Evolutionary conservation across 805 yeast genomes (phyloP).

Genomic region (Schizosaccharomyces japonicus): DNA sequence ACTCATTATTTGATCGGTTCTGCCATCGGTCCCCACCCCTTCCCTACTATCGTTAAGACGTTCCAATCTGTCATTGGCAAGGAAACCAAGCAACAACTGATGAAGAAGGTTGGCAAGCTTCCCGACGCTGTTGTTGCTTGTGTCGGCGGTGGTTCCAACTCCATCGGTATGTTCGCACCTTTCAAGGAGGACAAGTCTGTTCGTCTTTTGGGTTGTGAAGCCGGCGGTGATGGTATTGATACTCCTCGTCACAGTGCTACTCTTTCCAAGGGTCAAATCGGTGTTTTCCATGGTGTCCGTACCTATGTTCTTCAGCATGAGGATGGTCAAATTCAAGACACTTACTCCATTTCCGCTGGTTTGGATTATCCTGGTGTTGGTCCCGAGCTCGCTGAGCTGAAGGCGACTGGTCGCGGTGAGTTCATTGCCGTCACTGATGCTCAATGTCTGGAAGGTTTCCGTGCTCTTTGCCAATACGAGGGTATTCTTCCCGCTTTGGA

Average conservation of each 20-base stretch:
- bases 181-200: constrained; percentile 65
- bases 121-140: constrained; percentile 94
- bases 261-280: constrained; percentile 79
- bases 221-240: constrained; percentile 93
- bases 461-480: constrained; percentile 67
- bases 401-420: constrained; percentile 73
- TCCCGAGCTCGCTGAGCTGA: constrained; percentile 91
- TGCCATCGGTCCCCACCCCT: constrained; percentile 98
- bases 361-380: constrained; percentile 98
- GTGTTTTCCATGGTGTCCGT: constrained; percentile 94
- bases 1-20: constrained; percentile 95
- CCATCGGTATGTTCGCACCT: constrained; percentile 87
- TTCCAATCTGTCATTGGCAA: constrained; percentile 93
- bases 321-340: constrained; percentile 93
- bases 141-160: constrained; percentile 97
- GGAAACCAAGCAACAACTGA: constrained; percentile 82
- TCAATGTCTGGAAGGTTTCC: constrained; percentile 82
- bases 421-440: constrained; percentile 86
- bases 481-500: constrained; percentile 98
- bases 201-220: constrained; percentile 78
- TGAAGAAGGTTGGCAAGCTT: constrained; percentile 53
- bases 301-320: constrained; percentile 74
- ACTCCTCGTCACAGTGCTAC: constrained; percentile 80
- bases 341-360: constrained; percentile 96
- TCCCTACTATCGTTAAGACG: constrained; percentile 91